Conservation (phyloP, 441 rosid genomes). For the Croton laevigatus region DNA sequence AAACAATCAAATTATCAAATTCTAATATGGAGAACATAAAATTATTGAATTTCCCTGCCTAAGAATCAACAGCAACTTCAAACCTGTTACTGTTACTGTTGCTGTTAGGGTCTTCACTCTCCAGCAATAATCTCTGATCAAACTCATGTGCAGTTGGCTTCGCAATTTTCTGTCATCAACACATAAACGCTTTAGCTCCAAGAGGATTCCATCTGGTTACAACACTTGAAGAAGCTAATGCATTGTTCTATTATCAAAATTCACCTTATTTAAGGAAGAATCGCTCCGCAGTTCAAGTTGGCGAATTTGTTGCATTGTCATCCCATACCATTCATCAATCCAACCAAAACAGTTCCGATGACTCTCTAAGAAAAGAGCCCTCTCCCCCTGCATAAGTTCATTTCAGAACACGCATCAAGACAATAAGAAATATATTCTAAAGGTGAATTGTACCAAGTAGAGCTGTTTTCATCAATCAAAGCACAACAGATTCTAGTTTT, state of each 20-base stretch:
- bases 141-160: constrained; percentile 20
- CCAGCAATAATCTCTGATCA: constrained; percentile 22
- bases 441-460: neutral
- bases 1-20: neutral
- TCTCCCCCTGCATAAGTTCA: constrained; percentile 47
- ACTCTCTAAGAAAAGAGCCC: constrained; percentile 57
- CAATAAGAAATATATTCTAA: neutral
- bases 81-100: constrained; percentile 16
- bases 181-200: neutral
- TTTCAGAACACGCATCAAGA: neutral
- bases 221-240: neutral
- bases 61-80: constrained; percentile 16
- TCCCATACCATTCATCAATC: constrained; percentile 71
- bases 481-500: too few species aligned
- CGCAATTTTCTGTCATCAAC: constrained; percentile 9
- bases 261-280: constrained; percentile 39
- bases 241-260: neutral
- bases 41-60: neutral
- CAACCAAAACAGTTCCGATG: constrained; percentile 62
- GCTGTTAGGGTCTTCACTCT: constrained; percentile 23
- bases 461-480: neutral
- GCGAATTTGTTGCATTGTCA: constrained; percentile 45
- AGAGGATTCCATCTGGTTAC: neutral
- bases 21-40: neutral
- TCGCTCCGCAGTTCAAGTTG: constrained; percentile 40